These are phyloP conservation scores for Exophiala calicioides DNA, from an alignment of 2,329 filamentous ascomycete species.

Conservation along the genomic window DNA sequence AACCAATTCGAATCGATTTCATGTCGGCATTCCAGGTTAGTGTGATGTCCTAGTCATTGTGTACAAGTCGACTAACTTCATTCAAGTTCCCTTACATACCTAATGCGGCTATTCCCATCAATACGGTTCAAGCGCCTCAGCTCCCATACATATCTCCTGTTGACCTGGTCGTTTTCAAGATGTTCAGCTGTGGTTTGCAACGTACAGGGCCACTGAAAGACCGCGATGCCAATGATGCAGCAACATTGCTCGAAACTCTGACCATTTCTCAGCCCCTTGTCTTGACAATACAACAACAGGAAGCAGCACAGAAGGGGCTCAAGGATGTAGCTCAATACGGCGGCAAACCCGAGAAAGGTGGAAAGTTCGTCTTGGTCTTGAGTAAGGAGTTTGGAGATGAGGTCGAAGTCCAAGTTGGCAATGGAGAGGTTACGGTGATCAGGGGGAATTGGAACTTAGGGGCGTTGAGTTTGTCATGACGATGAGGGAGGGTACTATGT, in stretches of 20 bases:
- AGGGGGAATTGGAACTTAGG: too few relatives aligned
- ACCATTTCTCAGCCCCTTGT: neutral
- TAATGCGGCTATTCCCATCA: neutral
- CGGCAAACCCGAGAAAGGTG: too few relatives aligned
- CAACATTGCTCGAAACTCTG: neutral
- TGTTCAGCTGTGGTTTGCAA: neutral
- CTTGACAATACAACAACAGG: neutral
- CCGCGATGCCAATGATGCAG: neutral
- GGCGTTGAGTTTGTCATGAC: too few relatives aligned
- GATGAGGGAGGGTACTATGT: too few relatives aligned
- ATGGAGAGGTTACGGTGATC: too few relatives aligned
- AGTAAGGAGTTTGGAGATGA: too few relatives aligned
- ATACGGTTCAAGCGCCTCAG: neutral
- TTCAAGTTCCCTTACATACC: neutral
- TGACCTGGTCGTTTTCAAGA: conserved; percentile 1
- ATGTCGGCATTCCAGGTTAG: neutral
- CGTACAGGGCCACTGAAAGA: neutral
- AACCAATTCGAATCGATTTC: neutral
- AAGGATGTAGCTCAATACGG: conserved; percentile 1
- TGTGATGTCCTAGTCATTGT: neutral
- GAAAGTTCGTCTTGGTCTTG: too few relatives aligned
- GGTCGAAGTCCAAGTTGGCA: too few relatives aligned
- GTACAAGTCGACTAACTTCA: neutral
- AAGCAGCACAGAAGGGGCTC: neutral
- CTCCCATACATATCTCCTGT: neutral